Evolutionary conservation across 2,329 filamentous ascomycete genomes (phyloP), one percentile per base, ranked within the genome.

Genomic region (Pseudocercospora crystallina): DNA sequence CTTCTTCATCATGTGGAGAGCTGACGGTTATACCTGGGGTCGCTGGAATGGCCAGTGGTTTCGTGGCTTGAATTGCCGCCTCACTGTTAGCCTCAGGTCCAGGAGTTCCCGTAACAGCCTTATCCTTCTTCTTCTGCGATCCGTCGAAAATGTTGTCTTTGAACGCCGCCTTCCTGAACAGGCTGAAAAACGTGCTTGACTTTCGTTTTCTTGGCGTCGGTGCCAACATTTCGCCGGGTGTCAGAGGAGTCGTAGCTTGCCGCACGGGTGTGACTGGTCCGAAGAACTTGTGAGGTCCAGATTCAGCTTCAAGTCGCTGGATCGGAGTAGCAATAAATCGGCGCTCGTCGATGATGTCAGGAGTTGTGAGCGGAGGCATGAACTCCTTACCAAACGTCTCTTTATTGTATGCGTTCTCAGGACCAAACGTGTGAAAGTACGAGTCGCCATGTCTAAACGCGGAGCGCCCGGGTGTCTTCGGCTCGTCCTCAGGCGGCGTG

Each of bases 371-470:
- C 26, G 40, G 26, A 7, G 58, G 56, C 4, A 55, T 39, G 26
- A 57, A 59, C n/a, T 58, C 59, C 20, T 26, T 26, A 7, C 20
- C 20, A 26, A 26, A 26, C 4, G 20, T 26, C 7, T 26, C 20
- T 33, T 59, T 57, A 26, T 38, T 51, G 26, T 49, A 51, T 17
- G 53, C 54, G 2, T 49, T 53, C 12, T 61, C 55, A 10, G 59
- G 51, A 3, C 44, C 55, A 31, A 62, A 62, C 2, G 59, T 61
- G 5, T 54, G 55, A 37, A 65, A 65, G 29, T 63, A 64, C 11
- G 56, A 59, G 17, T 60, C 54, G 8, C 52, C 57, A 31, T 57
- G 56, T 11, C 45, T 42, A 11, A 58, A 58, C 14, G 37, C 11
- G 2, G 36, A 34, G 10, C 41, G 33, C 5, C 37, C 37, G 5